Evolutionary conservation across 225 moss, liverwort and hornwort genomes (phyloP), one percentile per base, ranked within the genome.

Genomic region (Pseudisothecium myosuroides): DNA sequence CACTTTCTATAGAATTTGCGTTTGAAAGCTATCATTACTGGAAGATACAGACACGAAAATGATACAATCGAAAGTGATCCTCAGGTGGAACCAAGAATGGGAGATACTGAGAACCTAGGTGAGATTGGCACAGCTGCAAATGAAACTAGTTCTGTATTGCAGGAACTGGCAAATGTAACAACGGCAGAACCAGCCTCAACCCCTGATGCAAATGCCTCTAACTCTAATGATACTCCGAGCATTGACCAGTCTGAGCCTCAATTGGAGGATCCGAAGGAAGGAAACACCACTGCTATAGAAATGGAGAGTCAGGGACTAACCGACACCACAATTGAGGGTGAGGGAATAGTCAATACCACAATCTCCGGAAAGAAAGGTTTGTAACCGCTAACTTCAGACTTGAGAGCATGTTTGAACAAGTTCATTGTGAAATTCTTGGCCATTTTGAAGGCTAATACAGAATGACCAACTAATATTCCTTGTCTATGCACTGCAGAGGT

Each of bases 401-500:
- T 26, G 15, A 74, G 74, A 74, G 74, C 66, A 54, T 45, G 71
- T 72, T 88, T 72, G 75, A 77, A 54, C 43, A 64, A 87, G 65
- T 72, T 73, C 61, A 60, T 64, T 62, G 58, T 62, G 81, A n/a
- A 73, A 89, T 55, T 64, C 45, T 86, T 56, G 62, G 55, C 64
- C 67, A 49, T 58, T 23, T 76, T 62, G 89, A 85, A 65, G 56
- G 24, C 19, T 61, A 49, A 34, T 69, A 54, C 24, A 60, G 83
- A 22, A 63, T 79, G 87, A 71, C 54, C 84, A 87, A 84, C 21
- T 49, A 55, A 12, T 34, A 49, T 32, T 87, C 84, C 37, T 81
- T 67, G 62, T 82, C 36, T 76, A 17, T 80, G 77, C 52, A 82
- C 41, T 91, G 55, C 94, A 89, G 94, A 91, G 85, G 88, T 71